A percentile compares a stretch with the other conserved stretches of the same genome.
Conservation (phyloP, 345 rosid species). For the Rubroshorea leprosula region DNA sequence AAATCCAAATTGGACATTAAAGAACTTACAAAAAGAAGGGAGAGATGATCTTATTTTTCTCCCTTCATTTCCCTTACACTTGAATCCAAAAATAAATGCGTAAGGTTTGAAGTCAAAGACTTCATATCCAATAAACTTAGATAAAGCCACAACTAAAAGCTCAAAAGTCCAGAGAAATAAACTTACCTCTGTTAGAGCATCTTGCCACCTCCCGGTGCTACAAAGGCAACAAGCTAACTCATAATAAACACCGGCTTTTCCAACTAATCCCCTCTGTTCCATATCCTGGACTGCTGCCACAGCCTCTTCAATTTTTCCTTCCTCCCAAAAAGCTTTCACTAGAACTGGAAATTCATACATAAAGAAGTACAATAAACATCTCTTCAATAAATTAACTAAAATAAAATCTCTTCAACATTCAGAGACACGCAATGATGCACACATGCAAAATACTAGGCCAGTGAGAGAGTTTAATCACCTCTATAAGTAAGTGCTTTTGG, state of each 20-base stretch:
- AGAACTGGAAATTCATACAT: slow-evolving; percentile 52
- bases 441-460: not conserved
- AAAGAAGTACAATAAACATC: not conserved
- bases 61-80: slow-evolving; percentile 20
- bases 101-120: not conserved
- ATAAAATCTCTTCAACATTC: not conserved
- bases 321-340: slow-evolving; percentile 77
- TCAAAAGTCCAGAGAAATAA: slow-evolving; percentile 10
- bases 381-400: not conserved
- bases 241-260: slow-evolving; percentile 74
- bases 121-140: slow-evolving; percentile 1
- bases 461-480: slow-evolving; percentile 34
- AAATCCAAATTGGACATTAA: not conserved
- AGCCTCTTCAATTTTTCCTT: slow-evolving; percentile 71
- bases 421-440: slow-evolving; percentile 12
- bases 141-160: not conserved
- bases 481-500: slow-evolving; percentile 73
- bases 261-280: slow-evolving; percentile 86
- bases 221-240: slow-evolving; percentile 92
- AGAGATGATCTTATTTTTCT: slow-evolving; percentile 41
- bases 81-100: not conserved
- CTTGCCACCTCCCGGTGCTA: slow-evolving; percentile 70
- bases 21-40: not conserved
- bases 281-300: slow-evolving; percentile 77
- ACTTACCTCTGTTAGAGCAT: slow-evolving; percentile 71